A percentile compares a stretch with the other conserved stretches of the same genome.
Evolutionary conservation across 148 eudicot genomes (phyloP).

Genomic region (Salicornia ramosissima): DNA sequence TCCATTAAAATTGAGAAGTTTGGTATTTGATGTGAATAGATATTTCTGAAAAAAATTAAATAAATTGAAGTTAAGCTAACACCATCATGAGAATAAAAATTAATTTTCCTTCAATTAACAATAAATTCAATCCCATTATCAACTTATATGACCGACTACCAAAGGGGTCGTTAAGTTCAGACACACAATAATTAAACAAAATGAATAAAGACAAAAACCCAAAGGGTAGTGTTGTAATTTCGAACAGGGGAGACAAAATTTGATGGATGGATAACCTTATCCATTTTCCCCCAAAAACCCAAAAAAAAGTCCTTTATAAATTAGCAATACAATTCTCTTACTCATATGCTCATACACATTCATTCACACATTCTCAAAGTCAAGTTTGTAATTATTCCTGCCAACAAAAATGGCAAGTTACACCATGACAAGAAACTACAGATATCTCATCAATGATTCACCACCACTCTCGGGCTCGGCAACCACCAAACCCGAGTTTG

Average conservation of each 20-base stretch:
- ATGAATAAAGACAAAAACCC: background rate
- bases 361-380: no score
- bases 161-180: background rate
- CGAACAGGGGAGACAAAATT: background rate
- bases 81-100: no score
- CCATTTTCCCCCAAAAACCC: slow-evolving; percentile 23
- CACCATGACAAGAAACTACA: slow-evolving; percentile 31
- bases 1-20: no score
- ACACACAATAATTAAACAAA: no score
- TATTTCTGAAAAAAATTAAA: no score
- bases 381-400: no score
- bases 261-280: slow-evolving; percentile 24
- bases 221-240: slow-evolving; percentile 14
- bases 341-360: background rate
- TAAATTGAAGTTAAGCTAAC: no score
- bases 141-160: no score
- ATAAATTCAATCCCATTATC: no score
- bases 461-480: background rate
- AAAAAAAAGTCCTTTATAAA: slow-evolving; percentile 28
- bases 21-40: no score
- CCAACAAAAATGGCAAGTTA: slow-evolving; percentile 16
- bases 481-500: slow-evolving; percentile 3
- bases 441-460: slow-evolving; percentile 27
- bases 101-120: no score
- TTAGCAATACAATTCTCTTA: background rate